Percentiles rank a stretch among this genome's conserved stretches.
Evolutionary conservation across 257 asterid genomes (phyloP).

Genomic region (Fraxinus quadrangulata): DNA sequence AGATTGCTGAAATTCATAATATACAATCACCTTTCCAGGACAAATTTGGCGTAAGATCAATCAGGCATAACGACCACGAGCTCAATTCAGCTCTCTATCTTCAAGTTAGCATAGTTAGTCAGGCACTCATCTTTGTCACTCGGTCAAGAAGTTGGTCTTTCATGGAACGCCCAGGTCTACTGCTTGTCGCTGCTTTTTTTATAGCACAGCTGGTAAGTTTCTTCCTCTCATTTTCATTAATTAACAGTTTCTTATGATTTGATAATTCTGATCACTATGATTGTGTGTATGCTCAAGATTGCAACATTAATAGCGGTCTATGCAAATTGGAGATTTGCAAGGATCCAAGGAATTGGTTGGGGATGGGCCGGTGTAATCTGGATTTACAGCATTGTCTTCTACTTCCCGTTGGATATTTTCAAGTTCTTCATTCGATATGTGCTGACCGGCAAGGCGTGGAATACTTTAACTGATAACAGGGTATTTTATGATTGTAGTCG

Average conservation of each 20-base stretch:
- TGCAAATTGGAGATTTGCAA: constrained; percentile 53
- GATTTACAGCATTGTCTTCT: constrained; percentile 52
- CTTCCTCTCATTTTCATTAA: not conserved
- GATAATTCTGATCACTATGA: not conserved
- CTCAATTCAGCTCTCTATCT: constrained; percentile 55
- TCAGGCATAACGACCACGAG: constrained; percentile 30
- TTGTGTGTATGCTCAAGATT: constrained; percentile 28
- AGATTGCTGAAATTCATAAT: not conserved
- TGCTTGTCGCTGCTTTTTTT: constrained; percentile 44
- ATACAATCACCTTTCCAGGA: constrained; percentile 28
- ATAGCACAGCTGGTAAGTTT: constrained; percentile 52
- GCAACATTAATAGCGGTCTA: constrained; percentile 53
- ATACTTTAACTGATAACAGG: constrained; percentile 45
- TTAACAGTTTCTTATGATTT: not conserved
- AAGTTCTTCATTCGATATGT: constrained; percentile 45
- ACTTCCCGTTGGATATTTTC: constrained; percentile 50
- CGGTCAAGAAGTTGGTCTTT: constrained; percentile 63
- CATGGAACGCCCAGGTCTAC: constrained; percentile 58
- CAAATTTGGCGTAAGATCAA: constrained; percentile 43
- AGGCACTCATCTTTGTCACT: constrained; percentile 63
- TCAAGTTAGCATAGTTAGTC: constrained; percentile 63
- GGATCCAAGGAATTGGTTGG: constrained; percentile 57
- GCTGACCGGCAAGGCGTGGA: constrained; percentile 53
- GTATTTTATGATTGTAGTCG: constrained; percentile 18
- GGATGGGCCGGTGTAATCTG: constrained; percentile 69